Percentiles rank a stretch among this genome's conserved stretches.
phyloP scores from a whole-genome alignment of 225 moss, liverwort and hornwort species.

The Neckera pumila region DNA sequence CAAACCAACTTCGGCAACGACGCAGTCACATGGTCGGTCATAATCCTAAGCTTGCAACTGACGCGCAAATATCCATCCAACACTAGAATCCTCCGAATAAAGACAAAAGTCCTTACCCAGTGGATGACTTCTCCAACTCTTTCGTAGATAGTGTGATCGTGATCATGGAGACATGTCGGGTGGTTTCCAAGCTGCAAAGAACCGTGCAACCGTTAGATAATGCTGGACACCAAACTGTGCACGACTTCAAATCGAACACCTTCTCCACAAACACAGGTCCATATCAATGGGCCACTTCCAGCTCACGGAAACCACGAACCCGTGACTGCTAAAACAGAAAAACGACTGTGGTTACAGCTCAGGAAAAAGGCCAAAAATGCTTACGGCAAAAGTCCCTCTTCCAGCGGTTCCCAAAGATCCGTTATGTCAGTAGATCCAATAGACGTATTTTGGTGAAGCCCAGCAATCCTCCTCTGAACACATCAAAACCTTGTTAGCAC shows the following conservation, averaged over 20 bases:
- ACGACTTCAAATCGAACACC: background rate
- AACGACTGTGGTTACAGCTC: background rate
- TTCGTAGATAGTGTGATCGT: conserved; percentile 51
- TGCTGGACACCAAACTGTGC: background rate
- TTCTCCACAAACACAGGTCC: background rate
- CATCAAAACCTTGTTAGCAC: background rate
- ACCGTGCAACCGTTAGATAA: background rate
- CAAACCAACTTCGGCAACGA: background rate
- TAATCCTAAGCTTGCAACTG: background rate
- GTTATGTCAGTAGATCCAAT: conserved; percentile 99
- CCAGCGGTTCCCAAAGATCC: conserved; percentile 94
- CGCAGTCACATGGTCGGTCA: background rate
- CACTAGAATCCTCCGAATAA: background rate
- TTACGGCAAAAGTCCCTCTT: conserved; percentile 98
- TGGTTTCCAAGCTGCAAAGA: conserved; percentile 49
- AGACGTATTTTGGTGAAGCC: conserved; percentile 92
- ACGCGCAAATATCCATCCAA: background rate
- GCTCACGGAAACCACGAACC: background rate
- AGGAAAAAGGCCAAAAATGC: background rate
- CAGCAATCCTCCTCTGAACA: conserved; percentile 94
- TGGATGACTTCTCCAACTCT: conserved; percentile 59
- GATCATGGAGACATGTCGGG: conserved; percentile 64
- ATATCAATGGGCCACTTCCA: background rate
- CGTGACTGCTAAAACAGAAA: background rate
- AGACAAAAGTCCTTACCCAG: conserved; percentile 21